Base-by-base conservation (phyloP, 805 yeast species). In the Kuraishia capsulata region DNA sequence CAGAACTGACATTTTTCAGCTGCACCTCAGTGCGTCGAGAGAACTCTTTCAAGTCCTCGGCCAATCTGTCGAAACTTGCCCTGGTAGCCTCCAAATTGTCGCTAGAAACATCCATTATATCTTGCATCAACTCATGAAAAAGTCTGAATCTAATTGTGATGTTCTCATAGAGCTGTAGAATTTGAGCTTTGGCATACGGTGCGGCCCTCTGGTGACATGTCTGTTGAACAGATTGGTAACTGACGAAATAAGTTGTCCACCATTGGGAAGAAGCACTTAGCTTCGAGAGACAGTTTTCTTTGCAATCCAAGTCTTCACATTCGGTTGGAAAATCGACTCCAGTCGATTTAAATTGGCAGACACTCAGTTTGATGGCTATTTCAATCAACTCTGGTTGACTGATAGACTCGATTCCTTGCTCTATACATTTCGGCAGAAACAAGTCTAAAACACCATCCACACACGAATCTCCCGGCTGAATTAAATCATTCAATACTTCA, bases 241-340 rank as follows among this genome's bases (percentile, higher is more conserved):
- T 72, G 0, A 86, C 86, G 44, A 78, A 78, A 49, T 71, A 81
- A 0, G 81, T 76, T 0, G 88, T 79, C 90, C 90, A 81, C 69
- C 80, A 75, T 46, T 79, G 82, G 0, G 76, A 62, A 3, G 62
- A 56, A 18, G 47, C 47, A 39, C 73, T 72, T 30, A 74, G 43
- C 2, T 59, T 54, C 3, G 44, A 37, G 23, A 75, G 57, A 42
- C 81, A 76, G 1, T 41, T 44, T 17, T 53, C 53, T 34, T 54
- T 45, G 26, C 55, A 45, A 4, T 49, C 39, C 3, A 30, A 39
- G 9, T 36, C 51, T 36, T 23, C 40, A 24, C 69, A 64, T n/a
- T 41, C 39, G 2, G 32, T 21, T 11, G 67, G 65, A 39, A 57
- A 61, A 1, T 46, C 48, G 1, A 75, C 48, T 0, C 64, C 59